These are phyloP conservation scores for Tetrahymena thermophila DNA, from an alignment of 73 alveolate genomes.

Conservation along the genomic window DNA sequence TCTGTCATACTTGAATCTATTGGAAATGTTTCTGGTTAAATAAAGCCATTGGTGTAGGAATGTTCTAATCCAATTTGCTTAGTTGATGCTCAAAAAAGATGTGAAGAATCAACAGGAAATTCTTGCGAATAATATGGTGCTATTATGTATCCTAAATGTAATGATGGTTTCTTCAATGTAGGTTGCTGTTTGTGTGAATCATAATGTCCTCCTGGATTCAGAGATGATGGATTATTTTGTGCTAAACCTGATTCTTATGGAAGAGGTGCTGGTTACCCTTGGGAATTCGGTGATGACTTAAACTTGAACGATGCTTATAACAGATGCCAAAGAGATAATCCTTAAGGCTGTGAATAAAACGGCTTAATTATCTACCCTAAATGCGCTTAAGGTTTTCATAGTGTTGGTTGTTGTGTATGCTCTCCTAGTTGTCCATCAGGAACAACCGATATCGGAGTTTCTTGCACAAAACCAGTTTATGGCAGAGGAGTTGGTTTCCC, in stretches of 20 bases:
- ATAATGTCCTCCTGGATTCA: too few relatives aligned
- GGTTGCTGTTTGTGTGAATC: conserved; percentile 7
- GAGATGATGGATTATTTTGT: not conserved
- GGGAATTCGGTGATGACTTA: not conserved
- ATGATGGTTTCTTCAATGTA: conserved; percentile 31
- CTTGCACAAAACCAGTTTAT: not conserved
- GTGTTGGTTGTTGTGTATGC: not conserved
- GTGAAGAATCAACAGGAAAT: not conserved
- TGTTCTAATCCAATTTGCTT: not conserved
- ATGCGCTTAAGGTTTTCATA: not conserved
- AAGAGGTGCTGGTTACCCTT: not conserved
- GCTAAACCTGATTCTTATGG: not conserved
- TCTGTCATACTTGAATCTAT: not conserved
- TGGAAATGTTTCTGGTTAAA: not conserved
- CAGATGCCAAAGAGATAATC: not conserved
- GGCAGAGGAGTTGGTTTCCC: not conserved
- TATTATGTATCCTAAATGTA: conserved; percentile 33
- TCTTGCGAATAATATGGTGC: conserved; percentile 16
- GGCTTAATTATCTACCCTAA: not conserved
- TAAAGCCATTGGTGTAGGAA: not conserved
- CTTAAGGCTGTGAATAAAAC: not conserved
- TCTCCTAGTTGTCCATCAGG: not conserved
- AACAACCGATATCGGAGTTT: not conserved
- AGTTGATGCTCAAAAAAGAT: not conserved
- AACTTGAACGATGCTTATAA: not conserved